Evolutionary conservation across 441 rosid genomes (phyloP).

Genomic region (Croton setiger): DNA sequence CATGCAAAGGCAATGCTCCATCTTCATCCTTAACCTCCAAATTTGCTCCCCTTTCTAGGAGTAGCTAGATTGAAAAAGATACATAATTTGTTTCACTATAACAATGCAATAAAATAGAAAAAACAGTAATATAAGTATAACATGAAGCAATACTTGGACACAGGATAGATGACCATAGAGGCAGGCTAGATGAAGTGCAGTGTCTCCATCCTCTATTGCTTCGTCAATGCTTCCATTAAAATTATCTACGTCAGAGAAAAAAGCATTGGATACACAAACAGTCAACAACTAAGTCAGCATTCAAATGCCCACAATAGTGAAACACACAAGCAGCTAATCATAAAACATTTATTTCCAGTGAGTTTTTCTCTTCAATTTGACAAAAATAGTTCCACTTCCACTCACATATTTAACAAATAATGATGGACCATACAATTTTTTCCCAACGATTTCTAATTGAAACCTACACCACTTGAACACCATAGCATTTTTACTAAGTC

Average conservation of each 20-base stretch:
- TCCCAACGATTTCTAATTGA: neutral
- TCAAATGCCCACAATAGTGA: neutral
- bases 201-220: conserved; percentile 76
- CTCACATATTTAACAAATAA: neutral
- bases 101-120: neutral
- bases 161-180: conserved; percentile 79
- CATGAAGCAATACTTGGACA: conserved; percentile 53
- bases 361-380: neutral
- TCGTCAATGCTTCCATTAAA: conserved; percentile 70
- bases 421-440: neutral
- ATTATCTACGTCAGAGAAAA: conserved; percentile 40
- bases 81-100: neutral
- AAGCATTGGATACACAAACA: neutral
- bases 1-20: conserved; percentile 83
- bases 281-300: neutral
- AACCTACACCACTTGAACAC: neutral
- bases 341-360: neutral
- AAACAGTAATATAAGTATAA: neutral
- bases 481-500: neutral
- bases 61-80: conserved; percentile 45
- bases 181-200: conserved; percentile 87
- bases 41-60: conserved; percentile 79
- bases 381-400: neutral
- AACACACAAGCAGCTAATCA: neutral
- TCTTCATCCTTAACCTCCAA: conserved; percentile 85